phyloP scores from a whole-genome alignment of 2,329 filamentous ascomycete genomes.

The Pseudocercospora fijiensis region DNA sequence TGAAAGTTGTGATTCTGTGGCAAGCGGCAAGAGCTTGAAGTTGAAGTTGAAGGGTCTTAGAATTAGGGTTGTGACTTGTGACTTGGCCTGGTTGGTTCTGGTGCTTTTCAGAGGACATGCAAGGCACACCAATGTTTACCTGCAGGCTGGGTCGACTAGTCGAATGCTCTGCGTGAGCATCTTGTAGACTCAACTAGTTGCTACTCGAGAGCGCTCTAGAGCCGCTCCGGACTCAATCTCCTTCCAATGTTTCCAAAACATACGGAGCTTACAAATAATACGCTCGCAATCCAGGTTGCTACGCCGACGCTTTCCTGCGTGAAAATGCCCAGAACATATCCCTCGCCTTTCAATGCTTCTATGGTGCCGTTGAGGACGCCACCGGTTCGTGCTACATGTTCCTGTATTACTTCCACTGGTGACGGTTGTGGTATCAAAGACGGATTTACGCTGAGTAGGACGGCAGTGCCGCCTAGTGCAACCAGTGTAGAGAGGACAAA shows the following conservation, averaged over 20 bases:
- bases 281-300: slow-evolving; percentile 86
- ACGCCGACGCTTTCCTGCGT: slow-evolving; percentile 66
- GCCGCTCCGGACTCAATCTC: slow-evolving; percentile 56
- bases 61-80: neutral
- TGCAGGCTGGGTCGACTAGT: no score
- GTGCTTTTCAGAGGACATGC: no score
- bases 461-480: slow-evolving; percentile 69
- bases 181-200: neutral
- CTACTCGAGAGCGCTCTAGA: neutral
- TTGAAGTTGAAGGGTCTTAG: neutral
- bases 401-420: slow-evolving; percentile 39
- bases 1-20: neutral
- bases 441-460: slow-evolving; percentile 73
- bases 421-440: slow-evolving; percentile 72
- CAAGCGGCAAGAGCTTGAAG: neutral
- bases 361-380: slow-evolving; percentile 27
- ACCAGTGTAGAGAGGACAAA: slow-evolving; percentile 75
- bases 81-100: no score
- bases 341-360: slow-evolving; percentile 20
- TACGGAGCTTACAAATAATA: slow-evolving; percentile 90
- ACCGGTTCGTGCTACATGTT: slow-evolving; percentile 19
- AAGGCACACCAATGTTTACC: no score
- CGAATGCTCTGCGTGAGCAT: neutral
- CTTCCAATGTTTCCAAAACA: slow-evolving; percentile 96
- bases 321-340: slow-evolving; percentile 49